A percentile compares a stretch with the other conserved stretches of the same genome.
Evolutionary conservation across 495 filamentous ascomycete genomes (phyloP).

Genomic region (Neurospora pannonica): DNA sequence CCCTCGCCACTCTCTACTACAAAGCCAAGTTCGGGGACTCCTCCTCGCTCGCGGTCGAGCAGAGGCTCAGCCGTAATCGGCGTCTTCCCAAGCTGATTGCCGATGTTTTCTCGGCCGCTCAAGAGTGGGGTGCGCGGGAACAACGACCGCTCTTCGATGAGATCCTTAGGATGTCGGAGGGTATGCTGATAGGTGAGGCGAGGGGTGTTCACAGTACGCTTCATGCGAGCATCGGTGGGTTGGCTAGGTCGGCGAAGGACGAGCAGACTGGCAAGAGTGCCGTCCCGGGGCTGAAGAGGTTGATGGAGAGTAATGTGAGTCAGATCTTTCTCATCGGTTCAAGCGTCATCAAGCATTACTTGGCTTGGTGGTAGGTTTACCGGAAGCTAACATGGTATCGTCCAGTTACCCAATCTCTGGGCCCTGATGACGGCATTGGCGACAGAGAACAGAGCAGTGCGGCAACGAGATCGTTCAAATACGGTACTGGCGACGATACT

Average conservation of each 20-base stretch:
- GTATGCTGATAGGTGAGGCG: background rate
- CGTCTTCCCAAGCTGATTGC: background rate
- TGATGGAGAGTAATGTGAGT: background rate
- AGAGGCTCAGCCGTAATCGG: background rate
- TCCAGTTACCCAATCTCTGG: background rate
- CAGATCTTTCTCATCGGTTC: too few species aligned
- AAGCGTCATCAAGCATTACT: too few species aligned
- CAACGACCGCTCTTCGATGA: background rate
- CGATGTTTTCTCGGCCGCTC: background rate
- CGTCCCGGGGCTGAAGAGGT: background rate
- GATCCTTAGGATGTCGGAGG: background rate
- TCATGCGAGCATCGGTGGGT: background rate
- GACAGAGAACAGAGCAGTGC: background rate
- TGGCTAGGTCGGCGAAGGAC: background rate
- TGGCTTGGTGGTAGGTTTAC: too few species aligned
- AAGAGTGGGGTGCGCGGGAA: background rate
- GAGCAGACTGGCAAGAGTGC: background rate
- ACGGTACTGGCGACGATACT: background rate
- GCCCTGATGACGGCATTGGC: background rate
- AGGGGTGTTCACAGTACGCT: background rate
- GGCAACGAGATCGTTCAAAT: background rate
- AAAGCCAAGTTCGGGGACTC: background rate
- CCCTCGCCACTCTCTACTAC: background rate
- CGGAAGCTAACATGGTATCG: background rate
- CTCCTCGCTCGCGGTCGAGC: background rate